A percentile compares a stretch with the other conserved stretches of the same genome.
phyloP scores from a whole-genome alignment of 257 asterid genomes.

The Solanum sejunctum region DNA sequence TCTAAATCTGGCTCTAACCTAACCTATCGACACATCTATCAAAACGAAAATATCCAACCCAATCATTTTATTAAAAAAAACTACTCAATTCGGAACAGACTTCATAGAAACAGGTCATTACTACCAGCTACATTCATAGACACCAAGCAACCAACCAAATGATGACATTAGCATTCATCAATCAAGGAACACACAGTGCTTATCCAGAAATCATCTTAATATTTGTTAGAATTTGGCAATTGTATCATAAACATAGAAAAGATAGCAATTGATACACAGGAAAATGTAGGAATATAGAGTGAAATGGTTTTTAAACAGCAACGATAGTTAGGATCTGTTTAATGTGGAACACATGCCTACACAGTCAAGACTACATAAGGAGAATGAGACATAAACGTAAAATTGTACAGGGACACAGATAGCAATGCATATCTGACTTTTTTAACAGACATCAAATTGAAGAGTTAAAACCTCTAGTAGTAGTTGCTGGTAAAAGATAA shows the following conservation, averaged over 20 bases:
- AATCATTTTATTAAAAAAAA: not conserved
- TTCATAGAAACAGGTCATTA: not conserved
- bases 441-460: conserved; percentile 5
- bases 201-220: not conserved
- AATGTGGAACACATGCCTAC: not conserved
- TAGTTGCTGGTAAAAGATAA: not conserved
- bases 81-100: not conserved
- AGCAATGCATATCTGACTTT: not conserved
- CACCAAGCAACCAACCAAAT: not conserved
- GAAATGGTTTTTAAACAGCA: not conserved
- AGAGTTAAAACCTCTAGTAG: conserved; percentile 13
- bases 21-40: not conserved
- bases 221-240: not conserved
- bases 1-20: not conserved
- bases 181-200: not conserved
- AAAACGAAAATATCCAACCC: not conserved
- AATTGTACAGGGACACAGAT: not conserved
- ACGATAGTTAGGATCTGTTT: not conserved
- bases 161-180: not conserved
- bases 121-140: not conserved
- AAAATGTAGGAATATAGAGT: not conserved
- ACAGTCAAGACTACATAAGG: not conserved
- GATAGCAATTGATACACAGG: not conserved
- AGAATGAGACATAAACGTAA: not conserved
- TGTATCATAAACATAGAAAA: not conserved